Base-by-base conservation (phyloP, 163 green algal genomes). In the Coccomyxa subellipsoidea region DNA sequence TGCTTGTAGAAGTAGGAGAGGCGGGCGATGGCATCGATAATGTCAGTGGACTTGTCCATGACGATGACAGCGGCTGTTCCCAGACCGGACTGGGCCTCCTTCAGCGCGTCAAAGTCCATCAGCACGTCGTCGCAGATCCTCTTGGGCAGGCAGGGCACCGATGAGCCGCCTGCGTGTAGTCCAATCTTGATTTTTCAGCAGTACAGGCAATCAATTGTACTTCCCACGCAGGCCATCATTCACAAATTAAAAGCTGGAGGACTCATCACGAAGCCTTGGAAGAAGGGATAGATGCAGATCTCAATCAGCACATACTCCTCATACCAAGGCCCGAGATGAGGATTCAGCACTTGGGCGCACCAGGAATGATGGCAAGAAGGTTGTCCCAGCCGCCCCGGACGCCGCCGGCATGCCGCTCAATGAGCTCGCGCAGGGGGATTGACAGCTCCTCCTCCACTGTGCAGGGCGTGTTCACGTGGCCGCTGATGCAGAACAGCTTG, bases 1-100 rank as follows among this genome's bases (percentile, higher is more conserved):
- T 99, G 96, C 93, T 99, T 99, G 95, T 99, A 99, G 86, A 99
- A 99, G 92, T 99, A 99, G 29, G 88, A 92, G 78, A 99, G 90
- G n/a, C 93, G 89, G 80, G 95, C 94, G 85, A 99, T 99, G 73
- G 96, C 96, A 84, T 99, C 96, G 75, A 99, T 97, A 1, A 98
- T 89, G 82, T 99, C 96, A 15, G 96, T 99, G 47, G 80, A 93
- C 91, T 99, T 99, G 90, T 99, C 95, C 87, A 97, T 97, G 40
- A 97, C 93, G 77, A 97, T 97, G 54, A 97, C 93, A 0, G 93
- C 93, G 0, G 93, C 93, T 10, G 97, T 99, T 78, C 97, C 97
- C 85, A 99, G 91, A 54, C 97, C 96, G 9, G 88, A 95, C 87
- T 96, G 90, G 80, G 82, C 88, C 84, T 94, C 94, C 92, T 99